phyloP scores from a whole-genome alignment of 306 rosid species.

The Dryas alaskensis region DNA sequence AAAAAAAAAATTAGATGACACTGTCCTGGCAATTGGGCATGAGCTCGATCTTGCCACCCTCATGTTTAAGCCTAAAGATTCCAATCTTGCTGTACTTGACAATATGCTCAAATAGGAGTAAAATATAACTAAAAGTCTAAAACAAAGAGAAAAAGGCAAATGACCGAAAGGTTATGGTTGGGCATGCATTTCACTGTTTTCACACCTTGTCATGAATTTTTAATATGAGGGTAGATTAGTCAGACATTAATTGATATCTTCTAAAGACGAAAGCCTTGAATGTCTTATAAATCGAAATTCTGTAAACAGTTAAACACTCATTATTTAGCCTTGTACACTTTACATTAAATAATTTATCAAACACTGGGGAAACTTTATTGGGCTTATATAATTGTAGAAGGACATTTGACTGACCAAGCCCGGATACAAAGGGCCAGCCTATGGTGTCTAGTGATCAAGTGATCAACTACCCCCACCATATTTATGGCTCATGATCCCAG shows the following conservation, averaged over 20 bases:
- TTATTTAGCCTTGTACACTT: no score
- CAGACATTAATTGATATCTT: no score
- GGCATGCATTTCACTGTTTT: no score
- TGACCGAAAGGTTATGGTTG: not conserved
- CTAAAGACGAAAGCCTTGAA: no score
- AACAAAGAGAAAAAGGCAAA: not conserved
- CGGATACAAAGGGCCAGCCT: not conserved
- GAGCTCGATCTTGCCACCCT: slow-evolving; percentile 4
- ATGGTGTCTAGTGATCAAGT: not conserved
- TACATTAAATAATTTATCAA: no score
- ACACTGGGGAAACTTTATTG: not conserved
- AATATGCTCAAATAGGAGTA: not conserved
- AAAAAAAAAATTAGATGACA: not conserved
- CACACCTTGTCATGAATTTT: no score
- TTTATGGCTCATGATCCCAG: slow-evolving; percentile 26
- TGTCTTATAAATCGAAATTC: no score
- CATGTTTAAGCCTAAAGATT: slow-evolving; percentile 1
- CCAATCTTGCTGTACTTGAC: slow-evolving; percentile 4
- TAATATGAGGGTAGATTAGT: no score
- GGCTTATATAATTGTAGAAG: not conserved
- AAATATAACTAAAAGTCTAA: not conserved
- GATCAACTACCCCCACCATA: not conserved
- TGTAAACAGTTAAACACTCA: no score
- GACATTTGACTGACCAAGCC: slow-evolving; percentile 4
- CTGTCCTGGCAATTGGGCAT: not conserved